These are phyloP conservation scores for Botrytis aclada DNA, from an alignment of 2,329 filamentous ascomycete species.

Conservation along the genomic window DNA sequence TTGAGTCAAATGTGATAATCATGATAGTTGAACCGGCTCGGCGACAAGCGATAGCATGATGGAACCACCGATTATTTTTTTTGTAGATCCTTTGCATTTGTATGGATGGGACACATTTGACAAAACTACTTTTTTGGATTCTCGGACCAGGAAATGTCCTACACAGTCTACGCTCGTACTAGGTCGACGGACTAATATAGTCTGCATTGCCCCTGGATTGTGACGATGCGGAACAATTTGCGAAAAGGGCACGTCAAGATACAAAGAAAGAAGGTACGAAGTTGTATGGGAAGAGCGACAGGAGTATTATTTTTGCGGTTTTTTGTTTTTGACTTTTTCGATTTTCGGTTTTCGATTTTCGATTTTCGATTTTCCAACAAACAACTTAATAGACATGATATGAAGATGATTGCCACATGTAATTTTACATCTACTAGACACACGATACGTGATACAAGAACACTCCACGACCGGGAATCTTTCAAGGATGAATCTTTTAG, in stretches of 20 bases:
- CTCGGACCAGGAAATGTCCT: background rate
- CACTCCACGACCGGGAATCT: background rate
- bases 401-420: background rate
- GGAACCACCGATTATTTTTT: background rate
- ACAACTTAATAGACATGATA: background rate
- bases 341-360: background rate
- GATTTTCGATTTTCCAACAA: background rate
- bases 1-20: background rate
- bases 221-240: constrained; percentile 1
- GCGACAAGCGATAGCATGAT: background rate
- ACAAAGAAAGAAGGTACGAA: background rate
- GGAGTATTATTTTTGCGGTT: background rate
- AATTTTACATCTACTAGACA: background rate
- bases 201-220: background rate
- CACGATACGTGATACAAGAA: background rate
- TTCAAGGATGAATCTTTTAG: background rate
- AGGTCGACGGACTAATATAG: background rate
- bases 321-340: background rate
- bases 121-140: background rate
- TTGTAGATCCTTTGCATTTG: background rate
- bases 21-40: background rate
- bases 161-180: background rate
- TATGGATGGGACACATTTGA: background rate
- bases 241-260: background rate
- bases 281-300: too few relatives aligned